These are phyloP conservation scores for Pleurotus salmoneostramineus DNA, from an alignment of 768 basidiomycete genomes.

Conservation along the genomic window DNA sequence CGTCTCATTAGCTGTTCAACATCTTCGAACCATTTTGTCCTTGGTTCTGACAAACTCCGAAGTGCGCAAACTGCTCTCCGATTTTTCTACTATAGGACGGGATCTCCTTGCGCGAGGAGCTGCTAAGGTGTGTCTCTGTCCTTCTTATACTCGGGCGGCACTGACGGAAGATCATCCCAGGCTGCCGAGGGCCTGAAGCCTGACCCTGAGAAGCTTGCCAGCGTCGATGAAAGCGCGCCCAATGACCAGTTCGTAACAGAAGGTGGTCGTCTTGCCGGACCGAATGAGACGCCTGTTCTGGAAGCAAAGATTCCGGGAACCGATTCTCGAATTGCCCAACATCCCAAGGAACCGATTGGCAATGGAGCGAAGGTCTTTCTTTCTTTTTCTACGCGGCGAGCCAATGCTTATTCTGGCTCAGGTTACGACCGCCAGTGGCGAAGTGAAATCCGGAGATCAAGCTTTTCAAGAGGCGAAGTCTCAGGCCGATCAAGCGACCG, in stretches of 20 bases:
- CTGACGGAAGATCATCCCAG: no score
- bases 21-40: constrained; percentile 83
- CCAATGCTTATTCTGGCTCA: not conserved
- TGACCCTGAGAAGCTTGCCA: constrained; percentile 50
- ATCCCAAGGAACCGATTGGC: constrained; percentile 41
- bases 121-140: constrained; percentile 33
- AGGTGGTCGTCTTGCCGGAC: constrained; percentile 26
- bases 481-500: not conserved
- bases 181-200: constrained; percentile 71
- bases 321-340: constrained; percentile 27
- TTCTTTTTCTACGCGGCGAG: not conserved
- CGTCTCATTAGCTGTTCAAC: constrained; percentile 55
- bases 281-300: constrained; percentile 28
- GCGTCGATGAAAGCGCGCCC: constrained; percentile 68
- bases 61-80: constrained; percentile 82
- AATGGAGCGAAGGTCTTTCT: constrained; percentile 23
- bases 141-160: no score
- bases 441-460: constrained; percentile 23
- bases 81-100: constrained; percentile 74
- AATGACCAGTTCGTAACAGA: constrained; percentile 61
- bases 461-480: constrained; percentile 10
- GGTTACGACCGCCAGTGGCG: constrained; percentile 21
- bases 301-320: constrained; percentile 29
- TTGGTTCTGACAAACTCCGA: constrained; percentile 93
- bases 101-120: constrained; percentile 79